Evolutionary conservation across 495 filamentous ascomycete species (phyloP).

Genomic region (Xylaria intraflava): DNA sequence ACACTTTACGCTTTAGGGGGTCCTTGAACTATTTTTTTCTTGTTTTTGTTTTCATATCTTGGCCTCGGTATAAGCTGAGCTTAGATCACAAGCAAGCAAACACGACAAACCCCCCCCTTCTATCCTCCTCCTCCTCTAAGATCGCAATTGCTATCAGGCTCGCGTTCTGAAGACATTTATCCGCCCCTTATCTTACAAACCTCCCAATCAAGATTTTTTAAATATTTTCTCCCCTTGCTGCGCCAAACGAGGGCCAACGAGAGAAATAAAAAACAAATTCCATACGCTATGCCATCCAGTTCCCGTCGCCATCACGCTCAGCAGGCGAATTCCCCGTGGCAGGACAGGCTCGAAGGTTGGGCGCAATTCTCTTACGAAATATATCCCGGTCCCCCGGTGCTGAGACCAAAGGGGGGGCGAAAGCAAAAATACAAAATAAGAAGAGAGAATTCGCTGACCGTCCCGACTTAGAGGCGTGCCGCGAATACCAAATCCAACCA

Average conservation of each 20-base stretch:
- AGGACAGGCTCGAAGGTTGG: conserved; percentile 32
- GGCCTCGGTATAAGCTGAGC: too few species aligned
- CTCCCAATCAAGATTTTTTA: too few species aligned
- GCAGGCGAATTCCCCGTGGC: conserved; percentile 23
- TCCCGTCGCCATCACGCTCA: conserved; percentile 18
- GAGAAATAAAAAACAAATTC: too few species aligned
- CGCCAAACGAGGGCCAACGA: too few species aligned
- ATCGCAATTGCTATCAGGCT: neutral
- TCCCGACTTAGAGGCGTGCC: conserved; percentile 53
- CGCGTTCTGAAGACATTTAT: neutral
- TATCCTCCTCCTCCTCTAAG: too few species aligned
- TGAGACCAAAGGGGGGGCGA: too few species aligned
- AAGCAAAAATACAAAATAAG: too few species aligned
- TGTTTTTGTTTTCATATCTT: too few species aligned
- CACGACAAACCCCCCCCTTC: too few species aligned
- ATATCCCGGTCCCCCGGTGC: neutral
- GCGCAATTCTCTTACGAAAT: neutral
- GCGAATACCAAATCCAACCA: conserved; percentile 41
- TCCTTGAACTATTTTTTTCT: too few species aligned
- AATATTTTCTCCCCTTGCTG: neutral
- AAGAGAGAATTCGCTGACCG: conserved; percentile 10
- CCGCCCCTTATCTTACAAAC: neutral
- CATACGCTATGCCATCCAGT: conserved; percentile 21
- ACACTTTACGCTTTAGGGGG: too few species aligned
- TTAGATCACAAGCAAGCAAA: too few species aligned